Percentiles rank a stretch among this genome's conserved stretches.
These are phyloP conservation scores for Neostapfia colusana DNA, from an alignment of 176 grass and related monocot genomes.

Conservation along the genomic window DNA sequence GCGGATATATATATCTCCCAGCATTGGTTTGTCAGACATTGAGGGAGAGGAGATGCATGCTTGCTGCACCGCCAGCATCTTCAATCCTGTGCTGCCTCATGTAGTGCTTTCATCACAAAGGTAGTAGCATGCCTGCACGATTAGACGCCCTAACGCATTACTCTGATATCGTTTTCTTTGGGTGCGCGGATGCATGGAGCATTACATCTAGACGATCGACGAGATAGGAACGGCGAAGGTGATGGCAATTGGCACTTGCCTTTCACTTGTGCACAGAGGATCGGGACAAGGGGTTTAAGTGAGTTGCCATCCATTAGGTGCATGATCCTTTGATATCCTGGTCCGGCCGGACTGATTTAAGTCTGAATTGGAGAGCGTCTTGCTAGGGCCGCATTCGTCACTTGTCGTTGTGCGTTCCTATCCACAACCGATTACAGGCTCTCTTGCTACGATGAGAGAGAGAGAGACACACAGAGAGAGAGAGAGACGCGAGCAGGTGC, in stretches of 20 bases:
- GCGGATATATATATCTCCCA: no score
- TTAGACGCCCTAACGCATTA: neutral
- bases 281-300: no score
- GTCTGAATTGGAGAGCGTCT: neutral
- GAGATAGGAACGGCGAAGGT: neutral
- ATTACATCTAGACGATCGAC: neutral
- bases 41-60: no score
- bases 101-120: no score
- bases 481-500: neutral
- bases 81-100: no score
- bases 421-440: neutral
- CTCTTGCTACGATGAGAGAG: neutral
- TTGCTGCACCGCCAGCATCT: no score
- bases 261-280: no score
- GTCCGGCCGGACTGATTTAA: neutral
- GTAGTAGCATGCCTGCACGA: no score
- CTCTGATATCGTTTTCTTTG: neutral
- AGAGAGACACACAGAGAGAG: neutral
- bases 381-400: neutral
- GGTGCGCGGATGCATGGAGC: neutral
- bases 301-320: neutral
- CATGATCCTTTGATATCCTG: neutral
- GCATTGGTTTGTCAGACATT: no score
- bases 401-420: neutral
- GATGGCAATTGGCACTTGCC: conserved; percentile 4